phyloP scores from a whole-genome alignment of 495 filamentous ascomycete species.

The Aspergillus coremiiformis region DNA sequence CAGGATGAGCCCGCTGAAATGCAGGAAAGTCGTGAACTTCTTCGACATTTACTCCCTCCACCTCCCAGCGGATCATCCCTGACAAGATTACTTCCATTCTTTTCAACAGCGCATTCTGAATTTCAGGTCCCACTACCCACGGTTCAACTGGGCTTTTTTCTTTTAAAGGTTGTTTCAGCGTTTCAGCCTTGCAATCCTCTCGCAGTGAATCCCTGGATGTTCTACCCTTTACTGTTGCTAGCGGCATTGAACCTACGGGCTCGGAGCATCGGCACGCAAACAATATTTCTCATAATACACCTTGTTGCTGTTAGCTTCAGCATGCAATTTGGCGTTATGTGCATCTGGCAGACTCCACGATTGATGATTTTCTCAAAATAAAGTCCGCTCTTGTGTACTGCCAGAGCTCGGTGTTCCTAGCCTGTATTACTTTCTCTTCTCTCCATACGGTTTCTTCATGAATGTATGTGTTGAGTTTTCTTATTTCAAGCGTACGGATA shows the following conservation, averaged over 20 bases:
- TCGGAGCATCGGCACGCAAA: slow-evolving; percentile 22
- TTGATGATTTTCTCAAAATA: neutral
- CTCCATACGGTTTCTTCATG: neutral
- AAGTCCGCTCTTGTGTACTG: neutral
- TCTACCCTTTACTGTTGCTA: slow-evolving; percentile 53
- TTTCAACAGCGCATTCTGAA: neutral
- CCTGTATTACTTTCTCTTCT: neutral
- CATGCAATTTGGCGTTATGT: slow-evolving; percentile 28
- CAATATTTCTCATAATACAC: slow-evolving; percentile 24
- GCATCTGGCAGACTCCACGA: slow-evolving; percentile 23
- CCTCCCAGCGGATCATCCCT: slow-evolving; percentile 27
- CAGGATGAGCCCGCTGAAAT: slow-evolving; percentile 15
- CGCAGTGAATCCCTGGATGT: slow-evolving; percentile 49
- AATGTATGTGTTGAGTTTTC: neutral
- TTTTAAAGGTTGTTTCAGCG: slow-evolving; percentile 48
- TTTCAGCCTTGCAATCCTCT: slow-evolving; percentile 54
- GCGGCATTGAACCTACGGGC: slow-evolving; percentile 46
- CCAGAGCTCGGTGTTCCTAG: neutral
- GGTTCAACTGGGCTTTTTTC: slow-evolving; percentile 41
- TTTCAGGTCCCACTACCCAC: slow-evolving; percentile 22
- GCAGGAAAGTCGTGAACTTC: slow-evolving; percentile 26
- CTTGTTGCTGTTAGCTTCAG: slow-evolving; percentile 25
- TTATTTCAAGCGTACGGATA: neutral
- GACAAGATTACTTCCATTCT: slow-evolving; percentile 20
- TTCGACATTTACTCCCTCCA: slow-evolving; percentile 54